Percentiles rank a stretch among this genome's conserved stretches.
Conservation (phyloP, 805 yeast species). For the Crinitomyces ghanaensis region DNA sequence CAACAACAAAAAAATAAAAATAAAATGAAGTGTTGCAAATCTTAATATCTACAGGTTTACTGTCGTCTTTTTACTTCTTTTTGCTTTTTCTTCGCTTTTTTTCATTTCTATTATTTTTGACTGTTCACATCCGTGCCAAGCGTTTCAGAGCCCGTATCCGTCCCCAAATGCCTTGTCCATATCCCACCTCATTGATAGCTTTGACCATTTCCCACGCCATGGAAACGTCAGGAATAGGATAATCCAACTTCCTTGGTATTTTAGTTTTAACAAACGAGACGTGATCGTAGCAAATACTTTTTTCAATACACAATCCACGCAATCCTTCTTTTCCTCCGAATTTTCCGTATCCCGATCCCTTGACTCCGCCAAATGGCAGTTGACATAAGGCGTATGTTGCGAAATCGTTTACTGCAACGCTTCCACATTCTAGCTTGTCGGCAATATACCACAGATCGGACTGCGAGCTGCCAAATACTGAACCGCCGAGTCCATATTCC, state of each 20-base stretch:
- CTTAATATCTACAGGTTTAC: not conserved
- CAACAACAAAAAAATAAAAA: no score
- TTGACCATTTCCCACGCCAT: constrained; percentile 85
- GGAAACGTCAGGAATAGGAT: constrained; percentile 72
- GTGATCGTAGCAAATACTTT: constrained; percentile 78
- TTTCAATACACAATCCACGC: constrained; percentile 76
- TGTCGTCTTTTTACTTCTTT: not conserved
- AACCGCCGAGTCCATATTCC: constrained; percentile 82
- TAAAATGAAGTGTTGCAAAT: not conserved
- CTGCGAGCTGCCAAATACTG: constrained; percentile 68
- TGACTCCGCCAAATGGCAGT: constrained; percentile 91
- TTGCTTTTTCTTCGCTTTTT: no score
- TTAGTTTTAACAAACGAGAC: constrained; percentile 62
- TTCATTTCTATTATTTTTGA: not conserved
- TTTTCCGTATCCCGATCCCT: constrained; percentile 92
- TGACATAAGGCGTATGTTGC: constrained; percentile 95
- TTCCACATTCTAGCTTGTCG: constrained; percentile 61
- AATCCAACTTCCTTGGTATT: constrained; percentile 83
- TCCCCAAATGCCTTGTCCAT: constrained; percentile 56
- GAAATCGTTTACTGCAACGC: constrained; percentile 94
- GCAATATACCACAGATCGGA: constrained; percentile 51
- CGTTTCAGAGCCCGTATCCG: constrained; percentile 12
- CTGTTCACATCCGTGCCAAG: constrained; percentile 9
- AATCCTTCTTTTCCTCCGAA: constrained; percentile 98
- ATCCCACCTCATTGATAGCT: constrained; percentile 74